These are phyloP conservation scores for Herpotrichia juniperi DNA, from an alignment of 2,329 filamentous ascomycete species.

Conservation along the genomic window DNA sequence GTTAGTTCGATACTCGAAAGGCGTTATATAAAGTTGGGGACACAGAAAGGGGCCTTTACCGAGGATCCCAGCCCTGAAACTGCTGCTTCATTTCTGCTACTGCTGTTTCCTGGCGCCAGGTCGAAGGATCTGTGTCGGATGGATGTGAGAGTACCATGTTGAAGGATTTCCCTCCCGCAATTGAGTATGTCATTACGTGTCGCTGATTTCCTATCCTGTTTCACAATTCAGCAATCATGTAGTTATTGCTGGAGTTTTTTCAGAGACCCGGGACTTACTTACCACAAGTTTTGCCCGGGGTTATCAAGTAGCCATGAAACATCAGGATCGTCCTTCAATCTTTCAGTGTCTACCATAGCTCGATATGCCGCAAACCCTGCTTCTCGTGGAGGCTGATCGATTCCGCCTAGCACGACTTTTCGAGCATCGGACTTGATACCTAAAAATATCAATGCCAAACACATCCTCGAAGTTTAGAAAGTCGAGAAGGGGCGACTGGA, in stretches of 20 bases:
- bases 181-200: conserved; percentile 56
- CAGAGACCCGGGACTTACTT: conserved; percentile 9
- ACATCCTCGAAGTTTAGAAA: no score
- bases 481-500: no score
- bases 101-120: conserved; percentile 58
- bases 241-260: conserved; percentile 4
- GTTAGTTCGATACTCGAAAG: background rate
- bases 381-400: conserved; percentile 49
- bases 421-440: conserved; percentile 25
- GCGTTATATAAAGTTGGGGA: background rate
- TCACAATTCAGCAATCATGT: background rate
- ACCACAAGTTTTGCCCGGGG: conserved; percentile 26
- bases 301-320: conserved; percentile 24
- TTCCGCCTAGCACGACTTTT: conserved; percentile 16
- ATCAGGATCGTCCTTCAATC: conserved; percentile 49
- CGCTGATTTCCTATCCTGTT: conserved; percentile 50
- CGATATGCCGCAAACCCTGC: conserved; percentile 69
- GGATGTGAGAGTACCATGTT: conserved; percentile 70
- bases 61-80: conserved; percentile 68
- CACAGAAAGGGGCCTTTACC: conserved; percentile 44
- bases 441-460: conserved; percentile 26
- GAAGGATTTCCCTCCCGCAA: conserved; percentile 60
- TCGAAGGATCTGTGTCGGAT: conserved; percentile 61
- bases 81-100: conserved; percentile 65
- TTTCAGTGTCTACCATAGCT: conserved; percentile 54